Percentiles rank a stretch among this genome's conserved stretches.
Conservation (phyloP, 2,329 filamentous ascomycete genomes). For the Neofusicoccum sp. region DNA sequence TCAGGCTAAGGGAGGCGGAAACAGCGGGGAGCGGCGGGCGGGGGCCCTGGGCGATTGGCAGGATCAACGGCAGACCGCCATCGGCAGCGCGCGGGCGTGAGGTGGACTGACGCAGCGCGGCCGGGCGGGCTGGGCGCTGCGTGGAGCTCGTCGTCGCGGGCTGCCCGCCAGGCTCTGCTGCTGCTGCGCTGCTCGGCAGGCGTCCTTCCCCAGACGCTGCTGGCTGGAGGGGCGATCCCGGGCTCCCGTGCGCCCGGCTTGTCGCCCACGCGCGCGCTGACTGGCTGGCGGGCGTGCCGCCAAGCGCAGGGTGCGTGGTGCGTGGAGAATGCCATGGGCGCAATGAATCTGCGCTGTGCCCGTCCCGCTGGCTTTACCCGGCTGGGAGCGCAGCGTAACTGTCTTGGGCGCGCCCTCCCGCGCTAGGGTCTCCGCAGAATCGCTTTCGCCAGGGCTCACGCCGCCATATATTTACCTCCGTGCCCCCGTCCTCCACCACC, state of each 20-base stretch:
- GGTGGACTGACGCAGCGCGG: slow-evolving; percentile 7
- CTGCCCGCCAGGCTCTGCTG: neutral
- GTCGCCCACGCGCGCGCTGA: neutral
- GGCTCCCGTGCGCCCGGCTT: slow-evolving; percentile 14
- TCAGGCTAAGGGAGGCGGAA: neutral
- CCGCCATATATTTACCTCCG: slow-evolving; percentile 12
- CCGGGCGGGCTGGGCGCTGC: slow-evolving; percentile 6
- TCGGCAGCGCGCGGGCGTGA: neutral
- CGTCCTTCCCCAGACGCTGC: slow-evolving; percentile 17
- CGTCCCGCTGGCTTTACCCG: slow-evolving; percentile 6
- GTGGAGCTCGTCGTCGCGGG: neutral
- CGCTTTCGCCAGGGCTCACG: neutral
- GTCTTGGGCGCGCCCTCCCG: neutral
- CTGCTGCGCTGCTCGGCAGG: slow-evolving; percentile 9
- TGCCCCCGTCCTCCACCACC: slow-evolving; percentile 9
- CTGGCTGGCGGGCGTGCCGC: neutral
- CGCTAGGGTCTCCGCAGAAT: slow-evolving; percentile 11
- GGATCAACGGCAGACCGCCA: neutral
- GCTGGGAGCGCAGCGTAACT: neutral
- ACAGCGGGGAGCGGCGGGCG: neutral
- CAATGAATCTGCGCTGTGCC: slow-evolving; percentile 2
- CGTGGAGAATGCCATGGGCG: slow-evolving; percentile 5
- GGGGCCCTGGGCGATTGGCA: neutral
- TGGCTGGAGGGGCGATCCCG: slow-evolving; percentile 14
- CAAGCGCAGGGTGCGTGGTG: neutral